Base-by-base conservation (phyloP, 2,329 filamentous ascomycete species). In the Calonectria fujianensis region DNA sequence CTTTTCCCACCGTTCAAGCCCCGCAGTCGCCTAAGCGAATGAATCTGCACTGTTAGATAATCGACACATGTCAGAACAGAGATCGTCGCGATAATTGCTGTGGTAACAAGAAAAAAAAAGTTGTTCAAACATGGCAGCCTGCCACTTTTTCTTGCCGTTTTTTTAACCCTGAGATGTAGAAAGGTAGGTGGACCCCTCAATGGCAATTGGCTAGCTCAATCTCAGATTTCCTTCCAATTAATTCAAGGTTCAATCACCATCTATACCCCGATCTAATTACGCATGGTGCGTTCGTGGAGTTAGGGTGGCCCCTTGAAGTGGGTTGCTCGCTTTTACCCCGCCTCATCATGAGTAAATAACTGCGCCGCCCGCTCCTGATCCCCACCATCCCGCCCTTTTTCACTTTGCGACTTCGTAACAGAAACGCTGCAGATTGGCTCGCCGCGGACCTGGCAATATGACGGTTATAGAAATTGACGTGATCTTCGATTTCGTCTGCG, bases 401-500 rank as follows among this genome's bases (percentile, higher is more conserved):
- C 35, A 63, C 24, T 24, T 27, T 41, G 24, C 18, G 39, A 5
- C 14, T 11, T 24, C 27, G 27, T 48, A 14, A 9, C 20, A 32
- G 35, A 69, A 54, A 31, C 11, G 9, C 7, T 41, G 39, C 13
- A 50, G 41, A 65, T 65, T 65, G 27, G 18, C 24, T 39, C 18
- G 18, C 29, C 39, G 18, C 39, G 20, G 18, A n/a, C 13, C 61
- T 45, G 39, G 39, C 61, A 65, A 65, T 50, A 65, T 65, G 61
- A 50, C 61, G 61, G 61, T 79, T 37, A 77, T 82, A 50, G 52
- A 75, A 66, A 76, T 82, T 35, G 76, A 82, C 45, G 73, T 84
- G 31, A 73, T 82, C 39, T 84, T 76, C 20, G 83, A 84, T 75
- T 80, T 82, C 57, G 79, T 84, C 27, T 84, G 83, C 52, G 79